phyloP scores from a whole-genome alignment of 176 grass and related monocot genomes.

The Rhynchospora breviuscula region DNA sequence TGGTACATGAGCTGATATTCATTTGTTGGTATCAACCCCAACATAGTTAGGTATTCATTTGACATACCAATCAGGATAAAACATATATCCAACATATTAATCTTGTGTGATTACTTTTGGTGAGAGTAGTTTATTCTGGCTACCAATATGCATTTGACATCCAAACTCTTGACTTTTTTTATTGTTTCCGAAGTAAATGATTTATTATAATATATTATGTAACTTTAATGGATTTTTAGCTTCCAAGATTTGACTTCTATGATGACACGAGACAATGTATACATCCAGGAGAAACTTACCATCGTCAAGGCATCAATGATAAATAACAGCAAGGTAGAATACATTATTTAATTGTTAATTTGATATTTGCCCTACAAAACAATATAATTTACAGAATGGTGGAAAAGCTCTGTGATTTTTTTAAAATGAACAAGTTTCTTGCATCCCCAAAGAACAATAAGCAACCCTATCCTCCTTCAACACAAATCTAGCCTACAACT shows the following conservation, averaged over 20 bases:
- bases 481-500: not conserved
- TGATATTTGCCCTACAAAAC: not conserved
- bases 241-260: slow-evolving; percentile 77
- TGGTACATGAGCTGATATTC: too few species aligned
- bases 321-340: slow-evolving; percentile 53
- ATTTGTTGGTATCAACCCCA: too few species aligned
- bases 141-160: not conserved
- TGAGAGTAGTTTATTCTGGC: not conserved
- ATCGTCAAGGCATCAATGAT: slow-evolving; percentile 71
- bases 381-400: not conserved
- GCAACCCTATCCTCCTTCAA: not conserved
- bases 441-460: not conserved
- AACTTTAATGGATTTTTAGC: slow-evolving; percentile 34
- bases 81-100: not conserved
- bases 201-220: too few species aligned
- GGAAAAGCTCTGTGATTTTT: not conserved
- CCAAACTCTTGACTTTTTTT: too few species aligned
- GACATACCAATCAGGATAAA: not conserved
- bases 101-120: not conserved
- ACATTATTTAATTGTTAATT: not conserved
- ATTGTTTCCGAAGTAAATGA: too few species aligned
- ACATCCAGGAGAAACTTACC: slow-evolving; percentile 78
- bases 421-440: not conserved
- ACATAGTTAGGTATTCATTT: not conserved
- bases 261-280: slow-evolving; percentile 73